These are phyloP conservation scores for Macrocybe sp. DNA, from an alignment of 1,284 basidiomycete genomes.

Conservation along the genomic window DNA sequence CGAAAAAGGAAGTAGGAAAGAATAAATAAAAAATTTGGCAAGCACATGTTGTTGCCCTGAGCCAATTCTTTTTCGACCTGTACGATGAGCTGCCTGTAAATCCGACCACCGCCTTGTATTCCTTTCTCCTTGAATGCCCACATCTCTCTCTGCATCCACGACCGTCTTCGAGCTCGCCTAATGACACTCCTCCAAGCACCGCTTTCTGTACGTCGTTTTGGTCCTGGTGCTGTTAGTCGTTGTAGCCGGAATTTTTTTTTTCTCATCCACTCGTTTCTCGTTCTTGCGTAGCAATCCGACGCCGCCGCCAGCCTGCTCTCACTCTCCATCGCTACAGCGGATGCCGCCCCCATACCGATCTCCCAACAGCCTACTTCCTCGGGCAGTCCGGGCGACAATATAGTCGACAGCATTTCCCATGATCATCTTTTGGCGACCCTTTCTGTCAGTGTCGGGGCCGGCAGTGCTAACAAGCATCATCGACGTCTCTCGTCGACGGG, in stretches of 20 bases:
- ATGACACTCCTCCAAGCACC: slow-evolving; percentile 10
- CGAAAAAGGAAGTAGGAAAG: slow-evolving; percentile 14
- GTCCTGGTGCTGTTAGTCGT: slow-evolving; percentile 3
- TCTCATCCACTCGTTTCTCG: no score
- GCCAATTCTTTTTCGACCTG: slow-evolving; percentile 21
- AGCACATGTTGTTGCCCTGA: slow-evolving; percentile 14
- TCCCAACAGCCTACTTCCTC: slow-evolving; percentile 15
- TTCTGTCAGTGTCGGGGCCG: slow-evolving; percentile 24
- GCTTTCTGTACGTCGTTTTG: slow-evolving; percentile 18
- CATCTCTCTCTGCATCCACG: slow-evolving; percentile 5
- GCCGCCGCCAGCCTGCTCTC: slow-evolving; percentile 53
- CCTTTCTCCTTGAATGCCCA: slow-evolving; percentile 14
- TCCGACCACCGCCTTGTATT: slow-evolving; percentile 8
- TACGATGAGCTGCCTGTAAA: no score
- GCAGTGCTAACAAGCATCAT: slow-evolving; percentile 43
- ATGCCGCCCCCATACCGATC: slow-evolving; percentile 41
- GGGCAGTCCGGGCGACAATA: slow-evolving; percentile 15
- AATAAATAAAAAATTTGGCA: slow-evolving; percentile 12
- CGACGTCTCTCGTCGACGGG: slow-evolving; percentile 65
- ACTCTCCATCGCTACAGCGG: slow-evolving; percentile 56
- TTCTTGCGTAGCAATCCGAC: slow-evolving; percentile 27
- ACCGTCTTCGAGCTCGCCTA: slow-evolving; percentile 7
- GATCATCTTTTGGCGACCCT: slow-evolving; percentile 8
- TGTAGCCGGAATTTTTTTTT: slow-evolving; percentile 5
- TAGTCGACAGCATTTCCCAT: slow-evolving; percentile 11